Percentiles rank a stretch among this genome's conserved stretches.
Conservation (phyloP, 495 filamentous ascomycete species). For the Apiosordaria backusii region DNA sequence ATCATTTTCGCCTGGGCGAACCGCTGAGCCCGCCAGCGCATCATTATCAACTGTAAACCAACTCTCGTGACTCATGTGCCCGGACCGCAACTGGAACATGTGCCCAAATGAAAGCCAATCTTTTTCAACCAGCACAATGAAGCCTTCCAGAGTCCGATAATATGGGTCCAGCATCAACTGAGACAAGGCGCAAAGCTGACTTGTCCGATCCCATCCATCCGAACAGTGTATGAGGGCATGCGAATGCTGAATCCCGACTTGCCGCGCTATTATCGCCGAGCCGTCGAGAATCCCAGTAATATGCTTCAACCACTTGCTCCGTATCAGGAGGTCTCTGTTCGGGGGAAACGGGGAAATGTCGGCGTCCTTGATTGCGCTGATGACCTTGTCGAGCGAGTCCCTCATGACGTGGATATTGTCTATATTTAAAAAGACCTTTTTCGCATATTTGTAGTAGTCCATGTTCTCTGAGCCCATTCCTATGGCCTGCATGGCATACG, state of each 20-base stretch:
- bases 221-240: constrained; percentile 97
- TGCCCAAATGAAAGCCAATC: constrained; percentile 98
- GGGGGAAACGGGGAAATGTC: constrained; percentile 83
- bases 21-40: constrained; percentile 47
- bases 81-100: constrained; percentile 89
- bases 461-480: constrained; percentile 96
- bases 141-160: constrained; percentile 91
- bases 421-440: constrained; percentile 93
- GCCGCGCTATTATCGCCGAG: constrained; percentile 74
- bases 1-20: constrained; percentile 54
- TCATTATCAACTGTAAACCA: constrained; percentile 91
- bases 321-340: constrained; percentile 73
- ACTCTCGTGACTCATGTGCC: constrained; percentile 82
- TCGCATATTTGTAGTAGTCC: constrained; percentile 91
- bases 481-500: constrained; percentile 90
- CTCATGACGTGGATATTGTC: constrained; percentile 99
- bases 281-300: constrained; percentile 83
- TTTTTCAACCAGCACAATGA: constrained; percentile 93
- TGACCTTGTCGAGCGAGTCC: constrained; percentile 80
- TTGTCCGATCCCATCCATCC: constrained; percentile 97
- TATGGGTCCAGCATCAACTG: constrained; percentile 95
- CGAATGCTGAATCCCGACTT: constrained; percentile 86
- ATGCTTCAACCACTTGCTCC: constrained; percentile 90
- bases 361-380: constrained; percentile 88
- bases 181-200: constrained; percentile 89